phyloP scores from a whole-genome alignment of 2,329 filamentous ascomycete genomes.

The Aspergillus cejpii region DNA sequence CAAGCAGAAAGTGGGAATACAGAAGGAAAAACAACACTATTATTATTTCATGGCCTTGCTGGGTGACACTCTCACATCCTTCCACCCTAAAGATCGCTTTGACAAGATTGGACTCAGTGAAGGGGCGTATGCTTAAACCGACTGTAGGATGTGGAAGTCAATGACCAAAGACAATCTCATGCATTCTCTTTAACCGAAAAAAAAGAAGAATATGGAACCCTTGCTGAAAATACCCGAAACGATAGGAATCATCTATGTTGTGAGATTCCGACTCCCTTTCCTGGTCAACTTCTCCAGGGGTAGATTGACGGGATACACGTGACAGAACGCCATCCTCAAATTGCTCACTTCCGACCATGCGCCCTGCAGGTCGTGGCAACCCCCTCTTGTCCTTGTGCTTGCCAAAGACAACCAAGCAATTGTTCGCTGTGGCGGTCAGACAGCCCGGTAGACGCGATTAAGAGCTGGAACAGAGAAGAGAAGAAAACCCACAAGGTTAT shows the following conservation, averaged over 20 bases:
- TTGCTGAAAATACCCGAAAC: slow-evolving; percentile 21
- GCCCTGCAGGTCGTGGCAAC: slow-evolving; percentile 15
- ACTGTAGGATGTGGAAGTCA: neutral
- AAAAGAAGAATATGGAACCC: slow-evolving; percentile 22
- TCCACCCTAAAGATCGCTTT: neutral
- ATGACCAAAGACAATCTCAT: slow-evolving; percentile 23
- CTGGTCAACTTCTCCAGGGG: slow-evolving; percentile 12
- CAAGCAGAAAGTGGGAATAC: neutral
- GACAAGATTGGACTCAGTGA: no score
- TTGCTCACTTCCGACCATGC: slow-evolving; percentile 17
- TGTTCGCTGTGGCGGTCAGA: no score
- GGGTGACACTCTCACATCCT: neutral
- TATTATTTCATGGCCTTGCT: neutral
- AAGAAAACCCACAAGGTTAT: slow-evolving; percentile 36
- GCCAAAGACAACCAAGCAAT: neutral
- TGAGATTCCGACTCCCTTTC: slow-evolving; percentile 16
- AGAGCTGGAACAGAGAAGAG: slow-evolving; percentile 22
- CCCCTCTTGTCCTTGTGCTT: slow-evolving; percentile 4
- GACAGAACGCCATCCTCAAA: slow-evolving; percentile 17
- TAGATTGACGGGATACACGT: slow-evolving; percentile 10
- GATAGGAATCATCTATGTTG: slow-evolving; percentile 27
- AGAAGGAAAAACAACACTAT: neutral
- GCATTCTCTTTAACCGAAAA: slow-evolving; percentile 32
- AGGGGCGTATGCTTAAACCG: neutral
- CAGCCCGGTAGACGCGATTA: slow-evolving; percentile 19